Conservation (phyloP, 148 eudicot species). For the Silene latifolia region DNA sequence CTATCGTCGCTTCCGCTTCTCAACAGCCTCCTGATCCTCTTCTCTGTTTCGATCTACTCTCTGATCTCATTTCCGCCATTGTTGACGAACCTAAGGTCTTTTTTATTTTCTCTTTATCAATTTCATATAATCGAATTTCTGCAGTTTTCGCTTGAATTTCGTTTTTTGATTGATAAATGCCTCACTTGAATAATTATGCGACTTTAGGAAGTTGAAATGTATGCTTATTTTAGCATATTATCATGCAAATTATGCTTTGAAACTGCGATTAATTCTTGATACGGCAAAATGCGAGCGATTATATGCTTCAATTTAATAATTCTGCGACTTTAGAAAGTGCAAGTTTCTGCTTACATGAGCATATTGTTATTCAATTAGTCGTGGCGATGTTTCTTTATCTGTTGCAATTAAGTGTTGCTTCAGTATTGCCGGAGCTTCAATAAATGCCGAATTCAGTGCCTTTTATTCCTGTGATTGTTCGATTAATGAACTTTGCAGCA, state of each 20-base stretch:
- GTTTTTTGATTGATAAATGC: neutral
- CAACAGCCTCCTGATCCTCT: conserved; percentile 85
- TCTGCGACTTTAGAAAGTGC: neutral
- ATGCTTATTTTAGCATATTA: neutral
- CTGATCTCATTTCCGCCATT: conserved; percentile 86
- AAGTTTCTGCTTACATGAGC: neutral
- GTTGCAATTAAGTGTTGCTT: neutral
- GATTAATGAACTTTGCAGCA: neutral
- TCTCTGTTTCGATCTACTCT: conserved; percentile 90
- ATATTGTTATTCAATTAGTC: neutral
- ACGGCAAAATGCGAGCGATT: neutral
- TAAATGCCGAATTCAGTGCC: neutral
- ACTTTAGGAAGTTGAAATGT: neutral
- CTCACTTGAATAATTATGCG: neutral
- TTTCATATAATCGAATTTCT: conserved; percentile 3
- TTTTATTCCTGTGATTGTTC: neutral
- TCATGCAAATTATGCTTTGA: neutral
- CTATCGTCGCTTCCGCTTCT: conserved; percentile 74
- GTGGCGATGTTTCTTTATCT: neutral
- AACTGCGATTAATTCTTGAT: neutral
- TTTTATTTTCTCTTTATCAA: neutral
- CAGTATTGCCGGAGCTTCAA: neutral
- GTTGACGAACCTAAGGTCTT: conserved; percentile 79
- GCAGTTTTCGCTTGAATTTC: neutral
- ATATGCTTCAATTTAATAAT: neutral